Base-by-base conservation (phyloP, 495 filamentous ascomycete species). In the Staphylotrichum tortipilum region DNA sequence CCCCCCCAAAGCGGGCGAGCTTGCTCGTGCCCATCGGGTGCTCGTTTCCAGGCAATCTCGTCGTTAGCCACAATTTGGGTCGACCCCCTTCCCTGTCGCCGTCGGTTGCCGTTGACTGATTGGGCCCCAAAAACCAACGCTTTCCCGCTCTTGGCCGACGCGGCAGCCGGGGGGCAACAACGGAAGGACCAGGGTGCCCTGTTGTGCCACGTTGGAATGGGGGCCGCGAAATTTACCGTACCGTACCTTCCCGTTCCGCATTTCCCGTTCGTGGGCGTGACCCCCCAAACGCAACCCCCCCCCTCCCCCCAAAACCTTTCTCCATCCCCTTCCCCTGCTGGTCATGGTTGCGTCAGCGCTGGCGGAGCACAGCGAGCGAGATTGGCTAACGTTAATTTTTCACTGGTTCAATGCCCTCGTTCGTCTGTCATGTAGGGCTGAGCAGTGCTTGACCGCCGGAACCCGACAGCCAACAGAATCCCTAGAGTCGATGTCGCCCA, bases 151-250 rank as follows among this genome's bases (percentile, higher is more conserved):
- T 17, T 37, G 21, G 36, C 30, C 39, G 36, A 12, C 17, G 10
- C 15, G 22, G 8, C 11, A 21, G 28, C 17, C 12, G 22, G 24
- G 10, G n/a, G 23, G 6, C 26, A 28, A 10, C 6, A 28, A 41
- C 26, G 33, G 18, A 49, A 21, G 19, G 23, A 35, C 41, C 34
- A 43, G 49, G 52, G 50, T 36, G 24, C 53, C 54, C 44, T 52
- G 49, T 52, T 34, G 48, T 46, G 45, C 54, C 54, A 62, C 53
- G 57, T 62, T 60, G 50, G 53, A 57, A 38, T 53, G 57, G 49
- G 48, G 51, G 51, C 44, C 26, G 39, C 22, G 44, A 54, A 52
- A 17, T 8, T 34, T 34, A 41, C 14, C 15, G 26, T 21, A 29
- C 12, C 23, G 39, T 11, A 15, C 6, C 7, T 24, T 17, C 15